Evolutionary conservation across 805 yeast genomes (phyloP), one percentile per base, ranked within the genome.

Genomic region (Scheffersomyces amazonensis): DNA sequence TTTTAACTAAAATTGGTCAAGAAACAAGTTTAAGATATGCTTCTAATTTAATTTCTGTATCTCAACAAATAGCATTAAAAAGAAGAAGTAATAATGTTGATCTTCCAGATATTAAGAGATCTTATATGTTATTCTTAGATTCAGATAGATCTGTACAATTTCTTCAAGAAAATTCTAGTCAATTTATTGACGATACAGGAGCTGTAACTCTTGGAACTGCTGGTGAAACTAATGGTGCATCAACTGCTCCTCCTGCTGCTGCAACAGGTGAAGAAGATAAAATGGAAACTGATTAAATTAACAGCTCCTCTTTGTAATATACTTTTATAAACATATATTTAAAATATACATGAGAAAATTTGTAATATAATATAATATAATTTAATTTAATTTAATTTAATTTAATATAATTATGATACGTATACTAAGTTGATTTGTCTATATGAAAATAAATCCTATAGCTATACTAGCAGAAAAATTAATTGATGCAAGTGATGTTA

Each of bases 1-100:
- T 89, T 50, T 75, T 93, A 51, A 87, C 98, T 17, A 86, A 88
- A 58, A 87, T 90, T 46, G 96, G 96, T 12, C 73, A 78, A 46
- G 96, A 86, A 58, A 87, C 98, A 5, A 83, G 95, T 59, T 75
- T 93, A 53, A 81, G 99, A 56, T 93, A 93, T 60, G 93, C 96
- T 17, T 73, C 96, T 34, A 95, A 93, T 64, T 76, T 93, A 62
- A 83, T 93, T 42, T 76, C 96, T 11, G 96, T 95, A 8, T 78
- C 97, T 8, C 87, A 87, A 57, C 90, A 88, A 59, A 76, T 91
- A 45, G 85, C 97, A 4, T 66, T 77, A 42, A 88, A 87, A 65
- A 81, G 96, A 59, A 83, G 95, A 66, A 71, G 80, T 34, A 66
- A 69, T 34, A 59, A 65, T 19, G 90, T 89, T 33, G 95, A 83